A percentile compares a stretch with the other conserved stretches of the same genome.
Conservation (phyloP, 2,329 filamentous ascomycete species). For the Ceratocystis eucalypticola region DNA sequence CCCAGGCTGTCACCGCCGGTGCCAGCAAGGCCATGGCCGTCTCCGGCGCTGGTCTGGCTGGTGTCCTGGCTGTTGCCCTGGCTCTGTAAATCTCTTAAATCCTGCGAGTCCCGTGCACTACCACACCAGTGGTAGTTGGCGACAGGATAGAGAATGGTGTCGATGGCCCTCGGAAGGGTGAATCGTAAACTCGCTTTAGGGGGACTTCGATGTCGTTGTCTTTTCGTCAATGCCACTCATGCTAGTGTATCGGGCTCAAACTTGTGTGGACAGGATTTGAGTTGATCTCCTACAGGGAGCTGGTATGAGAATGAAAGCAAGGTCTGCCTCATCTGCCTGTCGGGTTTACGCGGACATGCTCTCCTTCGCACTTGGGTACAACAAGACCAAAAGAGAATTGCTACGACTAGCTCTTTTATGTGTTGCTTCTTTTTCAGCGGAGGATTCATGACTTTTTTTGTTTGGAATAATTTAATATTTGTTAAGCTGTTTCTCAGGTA, state of each 20-base stretch:
- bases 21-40: conserved; percentile 43
- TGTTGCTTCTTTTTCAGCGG: conserved; percentile 8
- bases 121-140: not conserved
- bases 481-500: conserved; percentile 4
- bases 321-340: conserved; percentile 3
- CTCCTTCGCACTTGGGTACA: conserved; percentile 13
- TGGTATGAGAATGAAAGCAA: conserved; percentile 4
- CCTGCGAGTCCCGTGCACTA: not conserved
- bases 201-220: not conserved
- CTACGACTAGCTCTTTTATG: conserved; percentile 9
- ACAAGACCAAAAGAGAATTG: conserved; percentile 16
- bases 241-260: not conserved
- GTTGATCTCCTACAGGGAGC: not conserved
- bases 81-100: conserved; percentile 41
- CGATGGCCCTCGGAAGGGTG: not conserved
- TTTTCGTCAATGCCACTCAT: not conserved
- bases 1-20: conserved; percentile 34
- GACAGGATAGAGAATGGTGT: not conserved
- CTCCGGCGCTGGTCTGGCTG: conserved; percentile 46
- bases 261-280: conserved; percentile 12
- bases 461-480: conserved; percentile 12
- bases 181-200: not conserved
- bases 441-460: conserved; percentile 7
- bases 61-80: conserved; percentile 39
- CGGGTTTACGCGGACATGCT: not conserved